Evolutionary conservation across 129 eudicot species (phyloP), one percentile per base, ranked within the genome.

Genomic region (Centella asiatica): DNA sequence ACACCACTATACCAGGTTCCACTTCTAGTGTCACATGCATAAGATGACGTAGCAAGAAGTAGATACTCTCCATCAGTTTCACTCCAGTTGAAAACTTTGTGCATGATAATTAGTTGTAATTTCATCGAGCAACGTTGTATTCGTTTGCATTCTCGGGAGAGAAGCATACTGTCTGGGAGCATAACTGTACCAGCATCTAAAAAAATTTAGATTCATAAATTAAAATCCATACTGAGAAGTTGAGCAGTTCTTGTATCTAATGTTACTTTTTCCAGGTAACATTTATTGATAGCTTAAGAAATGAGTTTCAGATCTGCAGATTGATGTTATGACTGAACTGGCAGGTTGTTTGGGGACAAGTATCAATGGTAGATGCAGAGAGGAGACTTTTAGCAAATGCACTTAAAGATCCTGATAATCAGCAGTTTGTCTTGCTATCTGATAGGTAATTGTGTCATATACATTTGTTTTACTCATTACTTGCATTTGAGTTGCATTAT

Each of bases 341-440:
- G 49, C 48, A 83, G 89, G 89, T 83, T 54, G 89, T 57, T 49
- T 83, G 89, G 89, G 89, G 89, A 19, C 71, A 80, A 73, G 77
- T 79, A 57, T 83, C 89, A 23, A 83, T 83, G 89, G 74, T 83
- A 50, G 82, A 83, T 73, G 89, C 89, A 44, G 89, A 83, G 61
- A 76, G 76, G 71, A 78, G 89, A 65, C 69, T 83, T 33, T 68
- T 83, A 56, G 79, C 80, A 68, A 67, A 76, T 59, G 89, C 89
- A 57, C 73, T 83, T 55, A 71, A 69, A 63, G 89, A 83, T 72
- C 70, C 73, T 61, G 85, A 83, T 42, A 83, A 83, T 70, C 82
- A 72, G 62, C 89, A 83, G 20, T 83, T 83, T 69, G 89, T 75
- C 36, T 83, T 83, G 73, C 80, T 83, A 65, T 83, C 89, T 66